A percentile compares a stretch with the other conserved stretches of the same genome.
Evolutionary conservation across 106 monocot genomes (phyloP).

Genomic region (Gastrodia elata): DNA sequence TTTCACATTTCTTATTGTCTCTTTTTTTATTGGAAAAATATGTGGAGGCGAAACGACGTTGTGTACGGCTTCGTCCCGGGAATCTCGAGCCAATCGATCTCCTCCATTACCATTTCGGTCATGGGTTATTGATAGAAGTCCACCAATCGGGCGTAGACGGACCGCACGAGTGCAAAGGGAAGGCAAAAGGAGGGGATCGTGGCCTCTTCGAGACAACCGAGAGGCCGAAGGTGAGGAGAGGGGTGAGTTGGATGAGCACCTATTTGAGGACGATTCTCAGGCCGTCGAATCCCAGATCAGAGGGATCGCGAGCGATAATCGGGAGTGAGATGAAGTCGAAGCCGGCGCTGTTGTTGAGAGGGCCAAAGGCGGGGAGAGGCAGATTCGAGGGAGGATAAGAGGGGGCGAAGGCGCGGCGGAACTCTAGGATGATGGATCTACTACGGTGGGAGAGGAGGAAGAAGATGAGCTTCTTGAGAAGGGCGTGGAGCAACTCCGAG

Average conservation of each 20-base stretch:
- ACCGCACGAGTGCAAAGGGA: constrained; percentile 38
- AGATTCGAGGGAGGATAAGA: constrained; percentile 46
- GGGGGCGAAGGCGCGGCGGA: constrained; percentile 36
- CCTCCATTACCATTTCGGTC: constrained; percentile 40
- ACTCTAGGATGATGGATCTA: constrained; percentile 48
- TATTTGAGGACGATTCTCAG: constrained; percentile 58
- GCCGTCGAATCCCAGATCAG: constrained; percentile 44
- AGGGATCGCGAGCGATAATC: constrained; percentile 46
- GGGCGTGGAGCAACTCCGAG: constrained; percentile 76
- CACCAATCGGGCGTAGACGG: constrained; percentile 52
- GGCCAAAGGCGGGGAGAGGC: constrained; percentile 62
- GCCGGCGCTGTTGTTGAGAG: constrained; percentile 47
- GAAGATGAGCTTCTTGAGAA: constrained; percentile 64
- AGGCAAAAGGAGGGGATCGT: constrained; percentile 50
- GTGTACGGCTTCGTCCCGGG: constrained; percentile 75
- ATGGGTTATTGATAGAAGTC: constrained; percentile 51
- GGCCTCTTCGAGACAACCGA: constrained; percentile 53
- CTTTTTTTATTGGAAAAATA: no score
- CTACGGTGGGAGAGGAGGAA: constrained; percentile 48
- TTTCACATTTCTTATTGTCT: no score
- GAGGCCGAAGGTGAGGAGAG: constrained; percentile 61
- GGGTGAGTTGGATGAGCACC: constrained; percentile 70
- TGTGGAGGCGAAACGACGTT: constrained; percentile 79
- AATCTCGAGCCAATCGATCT: constrained; percentile 60
- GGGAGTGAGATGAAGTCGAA: constrained; percentile 56